Conservation (phyloP, 495 filamentous ascomycete genomes). For the Lasiosphaeria miniovina region DNA sequence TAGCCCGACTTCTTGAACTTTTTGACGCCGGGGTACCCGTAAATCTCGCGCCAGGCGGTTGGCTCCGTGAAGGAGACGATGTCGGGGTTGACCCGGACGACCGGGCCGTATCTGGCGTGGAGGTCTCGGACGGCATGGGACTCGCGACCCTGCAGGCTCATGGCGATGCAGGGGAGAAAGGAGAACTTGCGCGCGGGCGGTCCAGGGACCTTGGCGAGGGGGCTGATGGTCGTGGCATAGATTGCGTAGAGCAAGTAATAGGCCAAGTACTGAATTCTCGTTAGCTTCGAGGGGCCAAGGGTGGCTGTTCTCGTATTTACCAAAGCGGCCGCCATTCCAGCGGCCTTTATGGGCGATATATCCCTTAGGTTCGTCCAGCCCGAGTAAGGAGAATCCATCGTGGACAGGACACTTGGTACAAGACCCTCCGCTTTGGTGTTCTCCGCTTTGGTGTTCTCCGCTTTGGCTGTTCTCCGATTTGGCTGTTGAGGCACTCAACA, state of each 20-base stretch:
- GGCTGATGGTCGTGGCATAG: background rate
- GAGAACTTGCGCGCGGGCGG: background rate
- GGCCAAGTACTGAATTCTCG: background rate
- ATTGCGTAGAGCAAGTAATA: background rate
- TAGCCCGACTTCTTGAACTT: slow-evolving; percentile 39
- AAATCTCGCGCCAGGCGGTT: slow-evolving; percentile 57
- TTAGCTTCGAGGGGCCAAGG: background rate
- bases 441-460: background rate
- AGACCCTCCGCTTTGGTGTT: background rate
- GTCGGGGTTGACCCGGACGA: slow-evolving; percentile 53
- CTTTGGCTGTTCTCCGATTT: background rate
- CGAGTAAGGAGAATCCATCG: background rate
- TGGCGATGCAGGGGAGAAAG: background rate
- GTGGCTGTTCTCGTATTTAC: background rate
- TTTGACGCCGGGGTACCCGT: slow-evolving; percentile 37
- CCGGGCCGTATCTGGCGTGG: slow-evolving; percentile 49
- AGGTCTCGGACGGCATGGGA: slow-evolving; percentile 17
- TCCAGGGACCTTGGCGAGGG: background rate
- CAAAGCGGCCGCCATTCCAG: background rate
- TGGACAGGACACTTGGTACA: background rate
- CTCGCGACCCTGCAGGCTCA: background rate
- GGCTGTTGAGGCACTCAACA: background rate
- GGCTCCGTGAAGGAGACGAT: slow-evolving; percentile 53
- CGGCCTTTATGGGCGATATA: background rate
- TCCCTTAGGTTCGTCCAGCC: background rate